Base-by-base conservation (phyloP, 306 rosid genomes). In the Rosa multiflora region DNA sequence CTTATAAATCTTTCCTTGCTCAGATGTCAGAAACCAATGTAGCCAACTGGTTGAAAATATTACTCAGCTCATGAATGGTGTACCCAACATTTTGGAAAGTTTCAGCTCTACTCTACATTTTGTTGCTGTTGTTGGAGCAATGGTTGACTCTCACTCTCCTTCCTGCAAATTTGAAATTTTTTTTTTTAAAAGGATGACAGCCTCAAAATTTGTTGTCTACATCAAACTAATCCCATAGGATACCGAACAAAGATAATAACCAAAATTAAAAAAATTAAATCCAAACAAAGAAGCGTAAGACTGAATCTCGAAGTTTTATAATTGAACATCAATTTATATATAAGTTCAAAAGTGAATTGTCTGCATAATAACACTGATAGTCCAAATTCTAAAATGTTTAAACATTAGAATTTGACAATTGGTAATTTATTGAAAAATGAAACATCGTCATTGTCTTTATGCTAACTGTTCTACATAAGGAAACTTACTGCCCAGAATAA, bases 31-130 rank as follows among this genome's bases (percentile, higher is more conserved):
- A 96, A 76, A 96, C 98, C 70, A 96, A 93, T 17, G 98, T 96
- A 40, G 98, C 98, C 52, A 91, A 86, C 81, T 96, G 97, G 90
- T 91, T 96, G 82, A 96, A 93, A 81, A 96, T 96, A 88, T 73
- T 93, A 90, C 99, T 79, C 74, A 96, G 90, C 82, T 96, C 98
- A 82, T 96, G 98, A 81, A 96, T 93, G 62, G 98, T 96, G 79
- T 97, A 96, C 87, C 93, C 98, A 40, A 91, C 97, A 85, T 93
- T 95, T 78, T 93, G 99, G 83, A 95, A 91, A 79, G 99, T 96
- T 87, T 93, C 98, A 86, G 98, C 97, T 82, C 98, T 86, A 90
- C 97, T 95, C 85, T 95, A 98, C 97, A 93, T 86, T 76, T 20
- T 76, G 81, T 42, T 83, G 89, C 6, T 69, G 86, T 37, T 85